Conservation (phyloP, 1,139 yeast genomes). For the Suhomyces yuchorum region DNA sequence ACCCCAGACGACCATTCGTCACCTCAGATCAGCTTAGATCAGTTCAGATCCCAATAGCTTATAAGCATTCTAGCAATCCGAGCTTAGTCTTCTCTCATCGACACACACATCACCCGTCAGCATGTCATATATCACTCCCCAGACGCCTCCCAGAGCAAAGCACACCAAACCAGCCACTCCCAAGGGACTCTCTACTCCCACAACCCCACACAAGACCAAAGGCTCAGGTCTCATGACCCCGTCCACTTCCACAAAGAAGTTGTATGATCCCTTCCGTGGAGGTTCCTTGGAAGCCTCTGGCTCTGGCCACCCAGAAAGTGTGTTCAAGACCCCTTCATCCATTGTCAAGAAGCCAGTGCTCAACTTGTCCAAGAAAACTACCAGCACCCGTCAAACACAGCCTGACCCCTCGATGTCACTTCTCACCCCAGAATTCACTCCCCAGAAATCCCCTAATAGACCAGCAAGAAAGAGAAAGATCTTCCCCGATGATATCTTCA, state of each 20-base stretch:
- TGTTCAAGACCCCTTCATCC: conserved; percentile 18
- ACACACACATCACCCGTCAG: no score
- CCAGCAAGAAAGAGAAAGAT: conserved; percentile 17
- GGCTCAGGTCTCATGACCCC: conserved; percentile 15
- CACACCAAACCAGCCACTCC: conserved; percentile 8
- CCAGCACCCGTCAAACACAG: neutral
- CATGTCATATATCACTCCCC: conserved; percentile 12
- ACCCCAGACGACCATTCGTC: no score
- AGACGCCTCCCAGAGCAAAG: conserved; percentile 13
- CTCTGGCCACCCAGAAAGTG: conserved; percentile 1
- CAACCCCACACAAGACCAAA: conserved; percentile 10
- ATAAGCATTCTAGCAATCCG: no score
- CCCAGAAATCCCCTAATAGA: conserved; percentile 26
- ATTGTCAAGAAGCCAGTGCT: conserved; percentile 15
- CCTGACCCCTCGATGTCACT: conserved; percentile 17
- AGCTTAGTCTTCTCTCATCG: no score
- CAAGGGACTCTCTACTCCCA: conserved; percentile 9
- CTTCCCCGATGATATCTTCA: conserved; percentile 20
- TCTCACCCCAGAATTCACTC: conserved; percentile 40
- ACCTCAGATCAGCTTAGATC: no score
- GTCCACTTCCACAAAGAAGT: conserved; percentile 14
- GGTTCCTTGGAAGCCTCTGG: neutral
- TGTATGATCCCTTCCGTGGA: conserved; percentile 10
- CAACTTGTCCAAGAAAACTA: conserved; percentile 1
- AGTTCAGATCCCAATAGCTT: no score